phyloP scores from a whole-genome alignment of 225 moss, liverwort and hornwort species.

The Pseudisothecium myosuroides region DNA sequence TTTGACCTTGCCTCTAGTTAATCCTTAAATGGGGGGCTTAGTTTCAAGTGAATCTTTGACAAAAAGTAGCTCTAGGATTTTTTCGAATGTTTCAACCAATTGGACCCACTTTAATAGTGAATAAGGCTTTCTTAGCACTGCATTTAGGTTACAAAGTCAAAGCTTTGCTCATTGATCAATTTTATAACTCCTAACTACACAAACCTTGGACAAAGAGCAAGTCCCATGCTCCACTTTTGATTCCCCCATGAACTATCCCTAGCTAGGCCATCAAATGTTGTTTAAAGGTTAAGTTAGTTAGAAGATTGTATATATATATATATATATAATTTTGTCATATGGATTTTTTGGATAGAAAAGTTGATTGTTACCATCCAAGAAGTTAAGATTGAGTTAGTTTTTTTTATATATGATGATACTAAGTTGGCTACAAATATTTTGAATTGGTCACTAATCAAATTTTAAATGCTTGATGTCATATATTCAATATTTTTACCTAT shows the following conservation, averaged over 20 bases:
- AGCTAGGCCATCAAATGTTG: background rate
- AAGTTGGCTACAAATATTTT: background rate
- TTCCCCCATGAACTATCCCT: fast-evolving
- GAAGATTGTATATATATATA: background rate
- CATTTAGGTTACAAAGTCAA: background rate
- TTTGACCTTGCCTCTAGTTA: background rate
- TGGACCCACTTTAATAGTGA: background rate
- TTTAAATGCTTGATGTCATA: background rate
- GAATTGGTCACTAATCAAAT: background rate
- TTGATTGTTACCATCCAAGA: background rate
- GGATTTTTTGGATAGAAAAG: background rate
- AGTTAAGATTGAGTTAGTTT: background rate
- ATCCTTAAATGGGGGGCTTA: background rate
- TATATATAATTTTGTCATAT: too few relatives aligned
- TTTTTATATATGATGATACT: background rate
- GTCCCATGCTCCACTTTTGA: background rate
- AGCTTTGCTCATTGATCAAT: background rate
- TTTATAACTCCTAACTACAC: fast-evolving
- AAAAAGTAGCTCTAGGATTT: background rate
- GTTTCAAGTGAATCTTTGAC: background rate
- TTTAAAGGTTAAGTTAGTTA: background rate
- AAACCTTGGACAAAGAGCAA: background rate
- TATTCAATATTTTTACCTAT: background rate
- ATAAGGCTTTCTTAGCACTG: fast-evolving
- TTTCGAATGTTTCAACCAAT: background rate